Percentiles rank a stretch among this genome's conserved stretches.
Evolutionary conservation across 331 rosid species (phyloP).

Genomic region (Cydonia oblonga): DNA sequence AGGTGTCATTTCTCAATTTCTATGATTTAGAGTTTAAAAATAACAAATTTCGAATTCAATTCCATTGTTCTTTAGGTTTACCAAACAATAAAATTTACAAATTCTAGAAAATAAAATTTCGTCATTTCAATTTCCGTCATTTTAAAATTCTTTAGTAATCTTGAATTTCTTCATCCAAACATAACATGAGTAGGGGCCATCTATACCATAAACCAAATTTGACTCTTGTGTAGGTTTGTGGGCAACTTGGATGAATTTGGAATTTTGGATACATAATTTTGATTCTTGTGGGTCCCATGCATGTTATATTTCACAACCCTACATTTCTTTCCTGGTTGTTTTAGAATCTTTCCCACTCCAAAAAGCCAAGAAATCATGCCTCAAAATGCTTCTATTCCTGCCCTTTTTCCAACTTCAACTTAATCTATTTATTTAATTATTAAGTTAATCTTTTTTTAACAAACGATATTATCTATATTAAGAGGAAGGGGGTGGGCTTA

Average conservation of each 20-base stretch:
- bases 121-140: too few species aligned
- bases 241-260: background rate
- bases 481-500: rapidly evolving
- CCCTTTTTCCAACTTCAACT: background rate
- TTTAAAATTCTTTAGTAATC: too few species aligned
- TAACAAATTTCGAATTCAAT: too few species aligned
- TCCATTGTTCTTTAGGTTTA: too few species aligned
- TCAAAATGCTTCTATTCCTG: background rate
- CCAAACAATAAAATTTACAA: too few species aligned
- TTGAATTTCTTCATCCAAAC: too few species aligned
- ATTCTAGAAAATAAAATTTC: rapidly evolving
- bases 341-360: conserved; percentile 13
- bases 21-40: too few species aligned
- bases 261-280: background rate
- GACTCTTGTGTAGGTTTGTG: background rate
- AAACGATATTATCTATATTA: too few species aligned
- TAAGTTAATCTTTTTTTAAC: background rate
- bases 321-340: conserved; percentile 1
- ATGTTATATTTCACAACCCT: background rate
- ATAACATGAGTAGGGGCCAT: background rate
- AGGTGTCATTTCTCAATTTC: too few species aligned
- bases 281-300: background rate
- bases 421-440: background rate
- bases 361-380: background rate
- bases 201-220: background rate